phyloP scores from a whole-genome alignment of 73 alveolate genomes.

The Symbiodinium pilosum region DNA sequence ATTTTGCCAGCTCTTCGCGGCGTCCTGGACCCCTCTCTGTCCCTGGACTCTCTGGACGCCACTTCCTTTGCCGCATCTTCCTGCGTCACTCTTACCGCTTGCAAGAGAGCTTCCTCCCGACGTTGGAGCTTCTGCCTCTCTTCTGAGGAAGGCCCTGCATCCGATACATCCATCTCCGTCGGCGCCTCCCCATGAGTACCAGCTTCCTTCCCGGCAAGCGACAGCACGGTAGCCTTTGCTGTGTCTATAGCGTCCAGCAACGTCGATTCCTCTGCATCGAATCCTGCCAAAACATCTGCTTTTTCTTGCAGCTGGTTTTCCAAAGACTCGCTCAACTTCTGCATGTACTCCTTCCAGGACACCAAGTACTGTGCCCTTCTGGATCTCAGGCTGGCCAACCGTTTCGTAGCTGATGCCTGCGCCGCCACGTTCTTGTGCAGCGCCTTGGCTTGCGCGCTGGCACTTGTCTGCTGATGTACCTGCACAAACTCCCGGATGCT shows the following conservation, averaged over 20 bases:
- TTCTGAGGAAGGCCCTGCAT: too few relatives aligned
- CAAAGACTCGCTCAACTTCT: background rate
- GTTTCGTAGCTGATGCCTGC: background rate
- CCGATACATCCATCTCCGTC: too few relatives aligned
- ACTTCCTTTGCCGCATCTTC: too few relatives aligned
- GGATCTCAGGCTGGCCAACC: background rate
- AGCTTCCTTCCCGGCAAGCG: background rate
- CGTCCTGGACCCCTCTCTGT: too few relatives aligned
- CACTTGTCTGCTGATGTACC: background rate
- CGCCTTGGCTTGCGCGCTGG: background rate
- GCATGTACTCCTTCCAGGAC: background rate
- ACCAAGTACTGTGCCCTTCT: background rate
- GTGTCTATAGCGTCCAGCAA: background rate
- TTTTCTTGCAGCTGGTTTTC: background rate
- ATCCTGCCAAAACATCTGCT: background rate
- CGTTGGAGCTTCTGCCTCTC: too few relatives aligned
- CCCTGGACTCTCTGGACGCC: too few relatives aligned
- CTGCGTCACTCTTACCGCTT: too few relatives aligned
- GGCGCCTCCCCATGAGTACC: too few relatives aligned
- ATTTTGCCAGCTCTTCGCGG: too few relatives aligned
- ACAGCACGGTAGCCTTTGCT: background rate
- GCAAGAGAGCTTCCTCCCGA: too few relatives aligned
- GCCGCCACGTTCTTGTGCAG: background rate
- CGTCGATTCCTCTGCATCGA: background rate
- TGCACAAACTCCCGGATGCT: background rate